Evolutionary conservation across 1,284 basidiomycete genomes (phyloP).

Genomic region (Agaricales sp.): DNA sequence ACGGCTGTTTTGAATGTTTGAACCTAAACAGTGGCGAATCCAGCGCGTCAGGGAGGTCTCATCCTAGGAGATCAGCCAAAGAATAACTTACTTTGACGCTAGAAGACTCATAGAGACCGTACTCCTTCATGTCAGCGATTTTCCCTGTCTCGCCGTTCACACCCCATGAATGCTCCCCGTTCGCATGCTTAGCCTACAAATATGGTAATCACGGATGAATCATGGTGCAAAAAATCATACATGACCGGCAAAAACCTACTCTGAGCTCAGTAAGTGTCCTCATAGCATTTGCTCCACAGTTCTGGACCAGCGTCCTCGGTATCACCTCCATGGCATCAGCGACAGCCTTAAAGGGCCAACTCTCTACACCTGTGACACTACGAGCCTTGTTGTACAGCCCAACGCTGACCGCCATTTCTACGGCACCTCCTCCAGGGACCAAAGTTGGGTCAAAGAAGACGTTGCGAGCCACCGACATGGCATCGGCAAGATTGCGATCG

Average conservation of each 20-base stretch:
- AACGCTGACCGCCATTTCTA: constrained; percentile 95
- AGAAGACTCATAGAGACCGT: constrained; percentile 90
- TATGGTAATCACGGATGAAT: constrained; percentile 3
- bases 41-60: too few species aligned
- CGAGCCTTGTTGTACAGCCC: constrained; percentile 81
- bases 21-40: constrained; percentile 35
- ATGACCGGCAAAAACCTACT: constrained; percentile 41
- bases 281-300: constrained; percentile 93
- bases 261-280: constrained; percentile 86
- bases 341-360: constrained; percentile 86
- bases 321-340: constrained; percentile 98
- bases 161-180: constrained; percentile 85
- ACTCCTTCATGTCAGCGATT: constrained; percentile 90
- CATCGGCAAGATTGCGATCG: constrained; percentile 94
- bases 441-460: constrained; percentile 93
- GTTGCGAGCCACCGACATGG: constrained; percentile 95
- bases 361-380: constrained; percentile 73
- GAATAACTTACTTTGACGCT: constrained; percentile 70
- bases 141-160: constrained; percentile 94
- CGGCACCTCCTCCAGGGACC: constrained; percentile 92
- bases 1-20: constrained; percentile 98
- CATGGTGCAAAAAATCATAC: neutral
- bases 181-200: constrained; percentile 86
- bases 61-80: too few species aligned
- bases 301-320: constrained; percentile 91